Conservation (phyloP, 306 rosid genomes). For the Amphicarpaea edgeworthii region DNA sequence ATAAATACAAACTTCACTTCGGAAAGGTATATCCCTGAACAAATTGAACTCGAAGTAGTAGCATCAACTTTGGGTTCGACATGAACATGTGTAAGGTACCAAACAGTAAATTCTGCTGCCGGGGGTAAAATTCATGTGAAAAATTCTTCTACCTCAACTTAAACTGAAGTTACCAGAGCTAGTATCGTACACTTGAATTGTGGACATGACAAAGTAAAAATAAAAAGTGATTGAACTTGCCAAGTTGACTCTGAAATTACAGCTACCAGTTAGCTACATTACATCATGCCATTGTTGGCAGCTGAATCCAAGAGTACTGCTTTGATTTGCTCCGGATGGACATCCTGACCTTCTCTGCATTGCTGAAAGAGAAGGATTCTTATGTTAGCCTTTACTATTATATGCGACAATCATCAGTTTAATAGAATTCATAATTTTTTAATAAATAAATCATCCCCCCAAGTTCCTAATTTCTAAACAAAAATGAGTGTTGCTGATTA, state of each 20-base stretch:
- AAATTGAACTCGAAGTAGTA: neutral
- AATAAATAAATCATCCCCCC: neutral
- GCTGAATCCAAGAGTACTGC: constrained; percentile 89
- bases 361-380: constrained; percentile 62
- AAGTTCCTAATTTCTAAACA: neutral
- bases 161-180: constrained; percentile 28
- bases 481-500: no score
- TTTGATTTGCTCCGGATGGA: constrained; percentile 85
- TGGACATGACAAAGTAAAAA: constrained; percentile 36
- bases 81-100: constrained; percentile 2
- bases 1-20: constrained; percentile 12
- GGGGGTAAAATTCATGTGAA: constrained; percentile 35
- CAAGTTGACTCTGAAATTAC: constrained; percentile 14
- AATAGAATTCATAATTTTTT: neutral
- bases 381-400: constrained; percentile 27
- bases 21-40: constrained; percentile 1
- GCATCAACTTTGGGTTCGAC: constrained; percentile 8
- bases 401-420: neutral
- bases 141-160: constrained; percentile 38
- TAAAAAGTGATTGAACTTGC: neutral
- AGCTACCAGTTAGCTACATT: constrained; percentile 9
- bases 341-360: constrained; percentile 79
- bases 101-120: constrained; percentile 5
- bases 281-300: constrained; percentile 66
- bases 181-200: constrained; percentile 33